phyloP scores from a whole-genome alignment of 768 basidiomycete genomes.

The Hygrocybe punicea region DNA sequence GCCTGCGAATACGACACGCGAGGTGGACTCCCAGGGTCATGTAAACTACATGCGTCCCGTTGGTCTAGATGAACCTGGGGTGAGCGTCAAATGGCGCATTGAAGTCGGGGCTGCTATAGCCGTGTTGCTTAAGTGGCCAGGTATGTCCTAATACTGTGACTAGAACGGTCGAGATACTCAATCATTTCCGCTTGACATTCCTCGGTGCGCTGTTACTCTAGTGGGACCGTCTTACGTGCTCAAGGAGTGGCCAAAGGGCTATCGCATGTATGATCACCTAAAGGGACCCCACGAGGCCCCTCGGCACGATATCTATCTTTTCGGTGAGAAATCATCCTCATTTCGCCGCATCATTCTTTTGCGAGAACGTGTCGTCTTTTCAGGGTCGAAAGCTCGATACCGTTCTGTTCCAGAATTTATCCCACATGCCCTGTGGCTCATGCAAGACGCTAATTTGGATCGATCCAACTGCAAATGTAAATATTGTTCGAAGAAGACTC shows the following conservation, averaged over 20 bases:
- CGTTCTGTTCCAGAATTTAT: constrained; percentile 84
- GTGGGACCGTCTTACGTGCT: constrained; percentile 58
- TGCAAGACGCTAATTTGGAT: constrained; percentile 48
- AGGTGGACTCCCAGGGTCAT: constrained; percentile 56
- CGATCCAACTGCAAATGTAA: constrained; percentile 64
- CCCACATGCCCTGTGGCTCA: constrained; percentile 80
- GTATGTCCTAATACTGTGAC: constrained; percentile 36
- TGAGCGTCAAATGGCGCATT: constrained; percentile 57
- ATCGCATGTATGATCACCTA: constrained; percentile 71
- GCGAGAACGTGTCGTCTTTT: constrained; percentile 7
- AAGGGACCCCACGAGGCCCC: constrained; percentile 55
- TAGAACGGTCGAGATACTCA: constrained; percentile 5
- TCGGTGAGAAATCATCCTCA: constrained; percentile 44
- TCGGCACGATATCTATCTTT: constrained; percentile 76
- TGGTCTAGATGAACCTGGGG: constrained; percentile 44
- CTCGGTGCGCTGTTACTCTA: constrained; percentile 17
- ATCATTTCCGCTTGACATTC: too few relatives aligned
- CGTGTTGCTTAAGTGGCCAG: constrained; percentile 43
- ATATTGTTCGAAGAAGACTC: constrained; percentile 68
- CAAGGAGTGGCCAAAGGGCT: constrained; percentile 60
- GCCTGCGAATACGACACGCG: constrained; percentile 54
- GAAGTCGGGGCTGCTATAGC: constrained; percentile 43
- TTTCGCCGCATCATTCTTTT: not conserved
- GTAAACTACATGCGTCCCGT: constrained; percentile 71
- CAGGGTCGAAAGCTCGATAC: constrained; percentile 53